These are phyloP conservation scores for Populus deltoides DNA, from an alignment of 345 rosid species.

Conservation along the genomic window DNA sequence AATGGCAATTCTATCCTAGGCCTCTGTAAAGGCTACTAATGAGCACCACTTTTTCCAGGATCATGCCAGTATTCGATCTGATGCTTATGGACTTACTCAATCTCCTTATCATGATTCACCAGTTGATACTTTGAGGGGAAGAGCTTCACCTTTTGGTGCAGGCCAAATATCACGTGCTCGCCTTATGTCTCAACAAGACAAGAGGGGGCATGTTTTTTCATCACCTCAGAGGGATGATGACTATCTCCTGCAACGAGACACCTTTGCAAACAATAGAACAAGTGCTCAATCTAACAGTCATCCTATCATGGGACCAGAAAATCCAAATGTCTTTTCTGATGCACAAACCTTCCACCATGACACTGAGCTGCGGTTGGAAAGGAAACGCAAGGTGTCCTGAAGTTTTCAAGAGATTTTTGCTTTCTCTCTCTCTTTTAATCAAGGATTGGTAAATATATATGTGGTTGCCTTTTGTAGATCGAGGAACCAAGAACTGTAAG, in stretches of 20 bases:
- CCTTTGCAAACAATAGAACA: constrained; percentile 42
- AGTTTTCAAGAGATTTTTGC: neutral
- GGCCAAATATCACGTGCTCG: constrained; percentile 57
- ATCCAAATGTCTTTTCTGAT: constrained; percentile 37
- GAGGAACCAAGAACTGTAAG: constrained; percentile 63
- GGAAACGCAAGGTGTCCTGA: constrained; percentile 54
- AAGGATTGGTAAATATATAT: constrained; percentile 11
- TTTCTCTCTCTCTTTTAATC: constrained; percentile 8
- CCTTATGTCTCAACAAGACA: constrained; percentile 57
- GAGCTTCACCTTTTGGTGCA: constrained; percentile 47
- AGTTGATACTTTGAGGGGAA: constrained; percentile 49
- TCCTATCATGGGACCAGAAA: constrained; percentile 39
- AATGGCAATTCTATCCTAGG: constrained; percentile 31
- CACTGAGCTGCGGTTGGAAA: constrained; percentile 36
- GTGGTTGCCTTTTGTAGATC: constrained; percentile 41
- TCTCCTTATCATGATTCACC: constrained; percentile 53
- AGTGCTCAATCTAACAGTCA: constrained; percentile 31
- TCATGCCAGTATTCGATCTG: constrained; percentile 48
- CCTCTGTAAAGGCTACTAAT: constrained; percentile 48
- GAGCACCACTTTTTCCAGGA: constrained; percentile 70
- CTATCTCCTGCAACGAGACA: constrained; percentile 42
- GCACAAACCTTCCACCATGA: constrained; percentile 41
- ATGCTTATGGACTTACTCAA: constrained; percentile 45
- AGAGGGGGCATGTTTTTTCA: constrained; percentile 44
- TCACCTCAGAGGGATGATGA: constrained; percentile 61